phyloP scores from a whole-genome alignment of 2,329 filamentous ascomycete species.

The Sporothrix pallida region DNA sequence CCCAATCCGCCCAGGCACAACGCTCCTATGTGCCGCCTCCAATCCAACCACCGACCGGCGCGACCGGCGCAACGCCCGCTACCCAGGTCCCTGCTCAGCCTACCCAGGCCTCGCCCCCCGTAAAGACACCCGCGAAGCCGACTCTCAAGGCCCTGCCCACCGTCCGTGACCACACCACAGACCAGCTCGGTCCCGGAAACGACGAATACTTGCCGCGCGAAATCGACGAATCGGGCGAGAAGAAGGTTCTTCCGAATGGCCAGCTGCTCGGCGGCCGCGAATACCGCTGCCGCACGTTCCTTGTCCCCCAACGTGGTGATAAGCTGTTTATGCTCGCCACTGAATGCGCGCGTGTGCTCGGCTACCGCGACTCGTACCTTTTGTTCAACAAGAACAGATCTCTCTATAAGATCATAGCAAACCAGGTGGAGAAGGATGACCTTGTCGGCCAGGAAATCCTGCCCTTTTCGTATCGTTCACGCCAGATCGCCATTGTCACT shows the following conservation, averaged over 20 bases:
- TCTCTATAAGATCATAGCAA: conserved; percentile 96
- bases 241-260: conserved; percentile 86
- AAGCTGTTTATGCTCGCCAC: conserved; percentile 99
- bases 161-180: conserved; percentile 94
- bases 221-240: conserved; percentile 89
- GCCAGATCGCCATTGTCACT: conserved; percentile 97
- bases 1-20: conserved; percentile 11
- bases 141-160: conserved; percentile 94
- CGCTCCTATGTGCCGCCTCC: conserved; percentile 49
- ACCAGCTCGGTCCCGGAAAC: conserved; percentile 84
- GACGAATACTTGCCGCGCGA: conserved; percentile 96
- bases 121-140: conserved; percentile 79
- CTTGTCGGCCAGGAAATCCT: conserved; percentile 93
- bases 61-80: conserved; percentile 46
- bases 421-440: conserved; percentile 94
- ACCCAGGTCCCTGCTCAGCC: conserved; percentile 51
- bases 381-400: conserved; percentile 99
- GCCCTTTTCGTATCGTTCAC: conserved; percentile 96
- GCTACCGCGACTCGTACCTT: conserved; percentile 96
- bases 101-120: conserved; percentile 64
- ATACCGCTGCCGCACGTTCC: conserved; percentile 92
- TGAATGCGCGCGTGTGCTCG: conserved; percentile 90
- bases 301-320: conserved; percentile 85
- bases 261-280: conserved; percentile 81
- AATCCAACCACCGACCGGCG: conserved; percentile 48